Percentiles rank a stretch among this genome's conserved stretches.
Conservation (phyloP, 805 yeast genomes). For the Dipodascus geniculatus region DNA sequence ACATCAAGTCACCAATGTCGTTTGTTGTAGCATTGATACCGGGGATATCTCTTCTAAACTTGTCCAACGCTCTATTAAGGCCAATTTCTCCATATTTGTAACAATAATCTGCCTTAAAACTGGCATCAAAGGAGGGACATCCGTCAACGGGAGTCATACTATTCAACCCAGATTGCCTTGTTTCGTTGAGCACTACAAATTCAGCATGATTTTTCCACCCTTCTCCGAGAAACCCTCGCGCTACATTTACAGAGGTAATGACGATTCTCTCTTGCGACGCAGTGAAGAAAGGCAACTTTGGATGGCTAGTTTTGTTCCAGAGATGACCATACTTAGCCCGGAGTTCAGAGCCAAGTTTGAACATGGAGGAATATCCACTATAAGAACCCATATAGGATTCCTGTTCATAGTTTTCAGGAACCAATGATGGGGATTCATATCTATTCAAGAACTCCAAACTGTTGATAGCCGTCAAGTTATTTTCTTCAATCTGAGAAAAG, state of each 20-base stretch:
- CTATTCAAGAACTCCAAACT: conserved; percentile 35
- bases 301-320: conserved; percentile 23
- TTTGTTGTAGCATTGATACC: conserved; percentile 26
- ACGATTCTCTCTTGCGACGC: conserved; percentile 44
- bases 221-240: conserved; percentile 46
- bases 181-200: background rate
- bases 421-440: conserved; percentile 33
- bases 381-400: conserved; percentile 42
- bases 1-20: conserved; percentile 33
- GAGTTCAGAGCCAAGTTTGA: conserved; percentile 37
- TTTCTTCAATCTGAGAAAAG: conserved; percentile 5
- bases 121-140: conserved; percentile 1
- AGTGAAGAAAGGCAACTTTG: conserved; percentile 38
- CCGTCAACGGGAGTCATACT: background rate
- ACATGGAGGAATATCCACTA: conserved; percentile 40
- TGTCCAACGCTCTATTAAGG: conserved; percentile 16
- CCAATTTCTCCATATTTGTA: conserved; percentile 19
- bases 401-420: conserved; percentile 32
- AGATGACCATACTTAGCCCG: conserved; percentile 39
- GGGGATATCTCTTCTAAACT: conserved; percentile 22
- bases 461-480: conserved; percentile 26
- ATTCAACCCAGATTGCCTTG: background rate
- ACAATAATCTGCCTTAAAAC: conserved; percentile 6
- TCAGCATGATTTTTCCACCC: background rate
- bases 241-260: conserved; percentile 44